Evolutionary conservation across 2,329 filamentous ascomycete species (phyloP).

Genomic region (Orbilia oligospora): DNA sequence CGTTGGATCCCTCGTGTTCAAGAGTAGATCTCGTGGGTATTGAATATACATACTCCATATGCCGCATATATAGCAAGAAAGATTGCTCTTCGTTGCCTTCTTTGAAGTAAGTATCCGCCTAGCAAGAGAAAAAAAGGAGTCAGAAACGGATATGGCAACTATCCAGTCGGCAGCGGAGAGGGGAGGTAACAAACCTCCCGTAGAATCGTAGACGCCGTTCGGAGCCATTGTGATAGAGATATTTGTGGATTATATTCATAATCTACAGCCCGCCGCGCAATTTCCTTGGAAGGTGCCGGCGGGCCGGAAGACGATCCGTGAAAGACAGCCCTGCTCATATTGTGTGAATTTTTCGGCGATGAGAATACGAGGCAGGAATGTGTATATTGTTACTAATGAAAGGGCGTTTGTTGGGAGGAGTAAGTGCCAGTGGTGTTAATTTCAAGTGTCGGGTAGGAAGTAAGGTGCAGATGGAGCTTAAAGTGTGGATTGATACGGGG

Average conservation of each 20-base stretch:
- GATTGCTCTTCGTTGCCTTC: slow-evolving; percentile 90
- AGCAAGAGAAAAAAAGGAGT: slow-evolving; percentile 12
- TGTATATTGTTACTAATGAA: background rate
- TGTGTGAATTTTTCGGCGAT: slow-evolving; percentile 6
- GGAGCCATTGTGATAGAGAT: slow-evolving; percentile 83
- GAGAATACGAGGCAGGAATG: background rate
- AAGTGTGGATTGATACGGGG: background rate
- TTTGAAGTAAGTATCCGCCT: slow-evolving; percentile 87
- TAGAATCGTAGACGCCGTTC: slow-evolving; percentile 82
- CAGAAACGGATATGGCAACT: background rate
- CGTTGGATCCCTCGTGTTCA: background rate
- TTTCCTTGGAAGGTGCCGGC: slow-evolving; percentile 82
- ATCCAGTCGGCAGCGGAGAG: slow-evolving; percentile 4
- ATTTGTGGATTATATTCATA: slow-evolving; percentile 86
- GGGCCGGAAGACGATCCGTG: slow-evolving; percentile 67
- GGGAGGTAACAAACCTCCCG: slow-evolving; percentile 77
- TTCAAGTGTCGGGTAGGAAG: background rate
- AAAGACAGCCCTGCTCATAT: slow-evolving; percentile 59
- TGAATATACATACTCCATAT: slow-evolving; percentile 71
- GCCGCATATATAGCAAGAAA: slow-evolving; percentile 91
- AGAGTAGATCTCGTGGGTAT: background rate
- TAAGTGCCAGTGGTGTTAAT: background rate
- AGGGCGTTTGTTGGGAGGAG: background rate
- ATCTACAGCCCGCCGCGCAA: slow-evolving; percentile 80
- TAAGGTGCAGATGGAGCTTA: slow-evolving; percentile 3